Base-by-base conservation (phyloP, 2,329 filamentous ascomycete genomes). In the Chrysosporium queenslandicum region DNA sequence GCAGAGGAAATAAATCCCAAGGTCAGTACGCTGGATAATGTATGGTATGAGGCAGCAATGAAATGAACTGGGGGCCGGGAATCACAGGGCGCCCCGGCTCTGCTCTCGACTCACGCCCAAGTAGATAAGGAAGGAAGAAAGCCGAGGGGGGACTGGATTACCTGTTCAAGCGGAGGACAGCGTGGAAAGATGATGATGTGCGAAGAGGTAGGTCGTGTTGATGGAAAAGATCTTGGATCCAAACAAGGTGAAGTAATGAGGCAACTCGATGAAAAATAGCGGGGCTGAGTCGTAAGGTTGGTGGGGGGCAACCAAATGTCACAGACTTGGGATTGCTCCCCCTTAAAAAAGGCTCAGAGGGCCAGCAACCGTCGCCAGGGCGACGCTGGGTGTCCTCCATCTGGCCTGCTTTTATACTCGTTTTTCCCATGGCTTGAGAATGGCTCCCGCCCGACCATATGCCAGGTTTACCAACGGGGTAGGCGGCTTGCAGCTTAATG, bases 261-360 rank as follows among this genome's bases (percentile, higher is more conserved):
- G 54, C 53, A 55, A 50, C 43, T 36, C 23, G 27, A 50, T 53
- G 25, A 53, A 27, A 18, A 53, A 53, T 53, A 47, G 54, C 51
- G 54, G 54, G 54, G 54, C 54, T 56, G 51, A 56, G 54, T 51
- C 41, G 46, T 53, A 23, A 37, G 48, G 51, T 49, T 53, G 54
- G 51, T 51, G 54, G 54, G 54, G 54, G 54, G 51, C 47, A 49
- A 53, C 42, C 41, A 46, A 23, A 37, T 37, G 32, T 34, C 29
- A 34, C 30, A 23, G 21, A 42, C 27, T 42, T 37, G 30, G 30
- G 32, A 52, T 46, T 39, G 27, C 12, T 16, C 12, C 41, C 49
- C 18, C 32, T 36, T n/a, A n/a, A 34, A 50, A 42, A 7, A 20
- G 11, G 3, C 16, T 11, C 32, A 39, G 21, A 18, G 16, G 8